Conservation (phyloP, 2,329 filamentous ascomycete species). For the Clarireedia homoeocarpa region DNA sequence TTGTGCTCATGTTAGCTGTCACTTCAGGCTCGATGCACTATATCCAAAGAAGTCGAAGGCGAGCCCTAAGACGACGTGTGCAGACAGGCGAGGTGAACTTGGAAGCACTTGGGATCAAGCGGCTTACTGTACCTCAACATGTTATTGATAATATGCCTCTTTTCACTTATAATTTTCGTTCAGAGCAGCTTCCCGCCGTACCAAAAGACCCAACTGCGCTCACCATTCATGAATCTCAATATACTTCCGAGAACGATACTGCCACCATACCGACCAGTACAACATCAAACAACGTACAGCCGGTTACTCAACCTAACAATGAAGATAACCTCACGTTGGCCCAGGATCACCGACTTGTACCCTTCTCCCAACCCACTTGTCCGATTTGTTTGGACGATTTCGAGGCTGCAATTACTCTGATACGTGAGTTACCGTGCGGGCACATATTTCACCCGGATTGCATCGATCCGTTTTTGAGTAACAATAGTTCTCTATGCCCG, state of each 20-base stretch:
- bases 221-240: neutral
- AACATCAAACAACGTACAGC: neutral
- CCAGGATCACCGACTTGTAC: slow-evolving; percentile 27
- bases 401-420: slow-evolving; percentile 57
- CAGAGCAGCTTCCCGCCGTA: slow-evolving; percentile 36
- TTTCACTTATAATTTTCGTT: slow-evolving; percentile 60
- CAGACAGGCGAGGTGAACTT: slow-evolving; percentile 74
- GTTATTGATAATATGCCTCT: slow-evolving; percentile 69
- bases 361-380: slow-evolving; percentile 70
- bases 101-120: slow-evolving; percentile 77
- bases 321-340: neutral
- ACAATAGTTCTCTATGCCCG: slow-evolving; percentile 80
- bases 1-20: slow-evolving; percentile 57
- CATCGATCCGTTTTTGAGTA: slow-evolving; percentile 74
- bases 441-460: slow-evolving; percentile 94
- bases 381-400: slow-evolving; percentile 88
- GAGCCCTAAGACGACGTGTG: slow-evolving; percentile 61
- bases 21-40: slow-evolving; percentile 70
- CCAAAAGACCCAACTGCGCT: neutral
- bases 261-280: neutral
- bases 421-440: slow-evolving; percentile 79
- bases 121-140: slow-evolving; percentile 65
- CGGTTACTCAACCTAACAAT: neutral
- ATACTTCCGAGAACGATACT: neutral
- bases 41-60: slow-evolving; percentile 64